Evolutionary conservation across 2,329 filamentous ascomycete genomes (phyloP), one percentile per base, ranked within the genome.

Genomic region (Pestalotiopsis sp.): DNA sequence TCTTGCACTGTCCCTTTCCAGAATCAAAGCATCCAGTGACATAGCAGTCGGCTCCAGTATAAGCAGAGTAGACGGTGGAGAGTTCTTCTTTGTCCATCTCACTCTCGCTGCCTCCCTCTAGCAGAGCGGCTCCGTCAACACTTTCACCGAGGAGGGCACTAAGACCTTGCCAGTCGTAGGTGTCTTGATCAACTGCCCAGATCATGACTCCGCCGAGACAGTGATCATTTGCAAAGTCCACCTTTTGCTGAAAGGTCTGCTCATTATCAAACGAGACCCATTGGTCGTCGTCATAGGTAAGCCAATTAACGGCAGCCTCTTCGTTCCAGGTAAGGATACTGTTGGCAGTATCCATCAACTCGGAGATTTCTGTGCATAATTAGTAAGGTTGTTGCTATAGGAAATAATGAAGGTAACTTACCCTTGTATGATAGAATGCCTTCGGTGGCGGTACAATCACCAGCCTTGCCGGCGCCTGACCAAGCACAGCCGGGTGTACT

Each of bases 201-300:
- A 81, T 78, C 59, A 81, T 67, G 3, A 74, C 68, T 31, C 78
- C 78, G 9, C 73, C 72, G 0, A 83, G 70, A 9, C 82, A 78
- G 0, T 71, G 65, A 0, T 72, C 39, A 58, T 79, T 79, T 1
- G 80, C 80, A 39, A 70, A 78, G 4, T 78, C 72, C 0, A 73
- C 73, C 70, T 72, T 83, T 82, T 81, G 81, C n/a, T 82, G 81
- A 74, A 86, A 86, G 12, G 66, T 61, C 13, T 61, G 36, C 25
- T 45, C 58, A 12, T 67, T 57, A 36, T 67, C 66, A 62, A 72
- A 80, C 2, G 74, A 73, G 1, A 80, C 58, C 79, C 78, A 80
- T 62, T 80, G 74, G 65, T 77, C 70, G 17, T 57, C 27, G 65
- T 73, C 72, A 71, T 72, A 80, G 2, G 69, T 70, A n/a, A 76